Percentiles rank a stretch among this genome's conserved stretches.
Evolutionary conservation across 495 filamentous ascomycete genomes (phyloP).

Genomic region (Aspergillus wentii): DNA sequence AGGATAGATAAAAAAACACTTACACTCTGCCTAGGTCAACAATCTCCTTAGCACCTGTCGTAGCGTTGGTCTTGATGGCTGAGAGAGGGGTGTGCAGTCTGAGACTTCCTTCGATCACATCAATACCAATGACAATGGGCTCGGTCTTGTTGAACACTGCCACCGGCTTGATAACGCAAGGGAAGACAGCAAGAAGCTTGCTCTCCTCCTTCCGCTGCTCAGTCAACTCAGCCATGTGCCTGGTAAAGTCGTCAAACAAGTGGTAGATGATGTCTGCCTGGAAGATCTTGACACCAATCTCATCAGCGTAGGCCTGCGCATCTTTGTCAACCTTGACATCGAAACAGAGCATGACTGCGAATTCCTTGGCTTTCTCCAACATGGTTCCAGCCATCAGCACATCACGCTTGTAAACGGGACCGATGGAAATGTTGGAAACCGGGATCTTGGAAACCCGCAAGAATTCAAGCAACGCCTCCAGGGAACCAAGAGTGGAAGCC

Average conservation of each 20-base stretch:
- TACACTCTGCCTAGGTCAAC: conserved; percentile 91
- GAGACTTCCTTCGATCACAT: conserved; percentile 86
- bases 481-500: conserved; percentile 93
- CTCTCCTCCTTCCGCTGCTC: conserved; percentile 94
- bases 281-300: conserved; percentile 96
- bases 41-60: conserved; percentile 77
- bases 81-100: conserved; percentile 83
- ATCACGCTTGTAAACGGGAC: conserved; percentile 97
- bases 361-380: conserved; percentile 94
- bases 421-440: conserved; percentile 94
- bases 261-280: conserved; percentile 99
- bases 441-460: conserved; percentile 91
- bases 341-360: conserved; percentile 98
- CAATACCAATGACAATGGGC: conserved; percentile 93
- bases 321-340: conserved; percentile 99
- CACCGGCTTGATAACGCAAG: conserved; percentile 81
- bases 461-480: conserved; percentile 97
- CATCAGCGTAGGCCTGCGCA: conserved; percentile 83
- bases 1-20: conserved; percentile 31
- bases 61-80: conserved; percentile 72
- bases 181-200: conserved; percentile 94
- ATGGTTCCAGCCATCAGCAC: conserved; percentile 95
- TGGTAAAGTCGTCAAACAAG: conserved; percentile 93
- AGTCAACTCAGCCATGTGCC: conserved; percentile 78
- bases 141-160: conserved; percentile 98